Conservation (phyloP, 176 grass and related monocot genomes). For the Triticum urartu region DNA sequence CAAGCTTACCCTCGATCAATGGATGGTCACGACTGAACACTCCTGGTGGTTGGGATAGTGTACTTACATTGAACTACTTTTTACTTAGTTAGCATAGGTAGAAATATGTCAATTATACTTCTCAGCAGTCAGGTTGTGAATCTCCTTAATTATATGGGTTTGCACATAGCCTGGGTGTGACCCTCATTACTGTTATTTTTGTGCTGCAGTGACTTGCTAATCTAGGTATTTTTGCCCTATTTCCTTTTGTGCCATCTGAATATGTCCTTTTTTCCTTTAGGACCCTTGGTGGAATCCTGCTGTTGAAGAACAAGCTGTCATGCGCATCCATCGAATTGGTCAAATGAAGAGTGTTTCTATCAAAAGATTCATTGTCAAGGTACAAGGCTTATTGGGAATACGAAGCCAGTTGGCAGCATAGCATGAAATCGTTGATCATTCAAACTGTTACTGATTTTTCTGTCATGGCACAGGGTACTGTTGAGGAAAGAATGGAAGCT, state of each 20-base stretch:
- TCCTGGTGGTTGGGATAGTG: too few relatives aligned
- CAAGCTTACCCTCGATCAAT: too few relatives aligned
- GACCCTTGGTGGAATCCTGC: conserved; percentile 99
- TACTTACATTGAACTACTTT: too few relatives aligned
- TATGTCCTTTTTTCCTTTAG: conserved; percentile 29
- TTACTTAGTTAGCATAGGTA: too few relatives aligned
- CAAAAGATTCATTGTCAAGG: conserved; percentile 90
- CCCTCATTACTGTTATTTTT: neutral
- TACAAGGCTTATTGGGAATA: conserved; percentile 14
- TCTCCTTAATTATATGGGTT: neutral
- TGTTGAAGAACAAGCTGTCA: conserved; percentile 94
- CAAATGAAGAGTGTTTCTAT: conserved; percentile 83
- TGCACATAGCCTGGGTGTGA: neutral
- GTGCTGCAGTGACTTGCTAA: neutral
- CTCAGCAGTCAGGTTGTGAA: too few relatives aligned
- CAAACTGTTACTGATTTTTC: neutral
- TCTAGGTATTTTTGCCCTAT: neutral
- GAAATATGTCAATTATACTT: too few relatives aligned
- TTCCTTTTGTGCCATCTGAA: neutral
- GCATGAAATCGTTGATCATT: neutral
- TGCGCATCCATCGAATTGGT: conserved; percentile 92
- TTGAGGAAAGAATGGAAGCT: conserved; percentile 91
- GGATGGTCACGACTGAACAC: too few relatives aligned
- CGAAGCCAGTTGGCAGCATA: neutral
- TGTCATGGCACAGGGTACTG: conserved; percentile 52